Evolutionary conservation across 306 rosid species (phyloP).

Genomic region (Rubus idaeus): DNA sequence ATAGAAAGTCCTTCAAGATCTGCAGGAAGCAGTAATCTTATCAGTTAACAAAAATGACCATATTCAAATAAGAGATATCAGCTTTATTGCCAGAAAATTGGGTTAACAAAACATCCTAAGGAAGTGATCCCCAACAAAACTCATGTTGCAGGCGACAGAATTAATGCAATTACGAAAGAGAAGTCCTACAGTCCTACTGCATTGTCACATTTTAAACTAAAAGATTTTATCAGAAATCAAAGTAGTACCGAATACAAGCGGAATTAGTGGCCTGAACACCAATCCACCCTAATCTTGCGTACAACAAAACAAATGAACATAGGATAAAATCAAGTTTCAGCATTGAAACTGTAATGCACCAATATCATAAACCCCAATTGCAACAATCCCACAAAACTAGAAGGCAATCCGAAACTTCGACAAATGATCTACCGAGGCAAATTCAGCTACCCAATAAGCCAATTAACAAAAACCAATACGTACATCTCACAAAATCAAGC

Average conservation of each 20-base stretch:
- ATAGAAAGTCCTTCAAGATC: constrained; percentile 74
- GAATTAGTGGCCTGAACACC: neutral
- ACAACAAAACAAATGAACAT: neutral
- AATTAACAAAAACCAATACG: constrained; percentile 5
- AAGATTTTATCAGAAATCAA: neutral
- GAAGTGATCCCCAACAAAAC: neutral
- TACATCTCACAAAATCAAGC: neutral
- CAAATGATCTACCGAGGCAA: neutral
- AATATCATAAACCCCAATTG: neutral
- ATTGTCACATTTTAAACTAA: neutral
- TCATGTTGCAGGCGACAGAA: neutral
- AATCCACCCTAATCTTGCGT: neutral
- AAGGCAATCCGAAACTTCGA: neutral
- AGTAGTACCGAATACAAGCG: neutral
- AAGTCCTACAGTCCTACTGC: neutral
- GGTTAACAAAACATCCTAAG: neutral
- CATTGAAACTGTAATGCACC: neutral
- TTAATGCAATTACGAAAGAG: neutral
- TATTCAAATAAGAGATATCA: neutral
- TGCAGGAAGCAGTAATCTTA: constrained; percentile 21
- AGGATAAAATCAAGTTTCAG: neutral
- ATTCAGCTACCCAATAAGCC: neutral
- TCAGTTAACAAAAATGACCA: neutral
- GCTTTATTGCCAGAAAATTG: neutral
- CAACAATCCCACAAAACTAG: neutral